phyloP scores from a whole-genome alignment of 148 eudicot genomes.

The Nyssa sinensis region DNA sequence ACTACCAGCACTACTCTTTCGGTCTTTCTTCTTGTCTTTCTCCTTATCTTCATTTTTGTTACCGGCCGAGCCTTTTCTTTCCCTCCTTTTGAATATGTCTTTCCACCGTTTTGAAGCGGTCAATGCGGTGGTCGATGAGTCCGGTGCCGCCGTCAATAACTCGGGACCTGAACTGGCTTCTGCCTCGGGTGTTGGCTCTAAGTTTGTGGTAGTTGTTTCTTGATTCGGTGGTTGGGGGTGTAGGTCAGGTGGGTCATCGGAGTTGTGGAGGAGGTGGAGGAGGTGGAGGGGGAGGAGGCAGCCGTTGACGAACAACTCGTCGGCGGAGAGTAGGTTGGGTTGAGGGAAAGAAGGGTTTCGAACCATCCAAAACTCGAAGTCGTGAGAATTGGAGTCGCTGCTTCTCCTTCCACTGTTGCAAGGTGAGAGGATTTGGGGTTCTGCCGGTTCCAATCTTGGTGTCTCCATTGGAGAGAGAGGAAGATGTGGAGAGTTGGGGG shows the following conservation, averaged over 20 bases:
- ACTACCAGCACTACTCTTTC: slow-evolving; percentile 14
- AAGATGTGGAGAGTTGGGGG: slow-evolving; percentile 11
- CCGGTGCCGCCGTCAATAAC: slow-evolving; percentile 10
- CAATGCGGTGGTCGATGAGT: slow-evolving; percentile 8
- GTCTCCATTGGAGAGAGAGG: slow-evolving; percentile 11
- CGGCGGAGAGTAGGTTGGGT: slow-evolving; percentile 73
- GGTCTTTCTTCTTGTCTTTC: slow-evolving; percentile 33
- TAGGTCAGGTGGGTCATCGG: slow-evolving; percentile 16
- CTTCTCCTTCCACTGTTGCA: slow-evolving; percentile 30
- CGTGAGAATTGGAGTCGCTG: slow-evolving; percentile 46
- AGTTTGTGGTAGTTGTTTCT: background rate
- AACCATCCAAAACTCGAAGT: slow-evolving; percentile 71
- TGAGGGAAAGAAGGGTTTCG: slow-evolving; percentile 37
- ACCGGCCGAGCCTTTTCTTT: background rate
- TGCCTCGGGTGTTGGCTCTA: slow-evolving; percentile 3
- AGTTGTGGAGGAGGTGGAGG: slow-evolving; percentile 27
- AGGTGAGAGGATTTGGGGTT: slow-evolving; percentile 22
- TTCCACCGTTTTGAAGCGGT: slow-evolving; percentile 77
- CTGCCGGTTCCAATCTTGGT: slow-evolving; percentile 3
- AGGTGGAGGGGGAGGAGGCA: slow-evolving; percentile 72
- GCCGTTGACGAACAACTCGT: slow-evolving; percentile 79
- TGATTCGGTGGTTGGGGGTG: background rate
- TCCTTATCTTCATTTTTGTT: background rate
- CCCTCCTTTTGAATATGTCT: slow-evolving; percentile 56
- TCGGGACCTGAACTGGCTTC: slow-evolving; percentile 18